Conservation (phyloP, 108 stramenopile genomes). For the Nitzschia inconspicua region DNA sequence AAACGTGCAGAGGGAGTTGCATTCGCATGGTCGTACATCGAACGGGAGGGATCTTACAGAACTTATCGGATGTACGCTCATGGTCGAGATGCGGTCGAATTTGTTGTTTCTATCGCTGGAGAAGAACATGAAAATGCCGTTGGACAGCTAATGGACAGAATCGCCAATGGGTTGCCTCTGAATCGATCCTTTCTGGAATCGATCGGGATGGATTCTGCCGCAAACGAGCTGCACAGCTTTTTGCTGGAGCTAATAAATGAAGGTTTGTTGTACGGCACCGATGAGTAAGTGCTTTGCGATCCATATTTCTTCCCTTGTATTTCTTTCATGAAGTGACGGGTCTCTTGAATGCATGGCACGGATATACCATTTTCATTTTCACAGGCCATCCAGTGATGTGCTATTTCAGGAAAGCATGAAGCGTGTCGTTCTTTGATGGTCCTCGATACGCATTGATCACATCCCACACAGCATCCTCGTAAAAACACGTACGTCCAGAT, state of each 20-base stretch:
- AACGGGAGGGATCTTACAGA: neutral
- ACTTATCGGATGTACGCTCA: conserved; percentile 4
- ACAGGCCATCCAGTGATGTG: no score
- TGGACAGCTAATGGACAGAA: conserved; percentile 13
- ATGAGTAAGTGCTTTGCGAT: no score
- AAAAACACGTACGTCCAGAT: neutral
- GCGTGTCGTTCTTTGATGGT: conserved; percentile 2
- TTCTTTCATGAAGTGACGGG: no score
- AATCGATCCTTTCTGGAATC: conserved; percentile 1
- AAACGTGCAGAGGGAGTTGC: conserved; percentile 72
- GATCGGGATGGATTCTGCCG: no score
- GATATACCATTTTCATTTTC: no score
- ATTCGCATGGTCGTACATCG: conserved; percentile 58
- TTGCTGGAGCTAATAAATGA: no score
- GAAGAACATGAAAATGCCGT: neutral
- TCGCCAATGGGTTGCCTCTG: conserved; percentile 25
- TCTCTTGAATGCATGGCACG: no score
- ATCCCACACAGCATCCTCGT: conserved; percentile 20
- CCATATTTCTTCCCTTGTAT: no score
- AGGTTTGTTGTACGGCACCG: no score
- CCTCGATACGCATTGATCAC: conserved; percentile 24
- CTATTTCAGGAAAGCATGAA: no score
- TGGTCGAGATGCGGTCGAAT: neutral
- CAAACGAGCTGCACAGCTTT: no score
- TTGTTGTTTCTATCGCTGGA: neutral